Evolutionary conservation across 176 grass and related monocot genomes (phyloP), one percentile per base, ranked within the genome.

Genomic region (Paspalum notatum): DNA sequence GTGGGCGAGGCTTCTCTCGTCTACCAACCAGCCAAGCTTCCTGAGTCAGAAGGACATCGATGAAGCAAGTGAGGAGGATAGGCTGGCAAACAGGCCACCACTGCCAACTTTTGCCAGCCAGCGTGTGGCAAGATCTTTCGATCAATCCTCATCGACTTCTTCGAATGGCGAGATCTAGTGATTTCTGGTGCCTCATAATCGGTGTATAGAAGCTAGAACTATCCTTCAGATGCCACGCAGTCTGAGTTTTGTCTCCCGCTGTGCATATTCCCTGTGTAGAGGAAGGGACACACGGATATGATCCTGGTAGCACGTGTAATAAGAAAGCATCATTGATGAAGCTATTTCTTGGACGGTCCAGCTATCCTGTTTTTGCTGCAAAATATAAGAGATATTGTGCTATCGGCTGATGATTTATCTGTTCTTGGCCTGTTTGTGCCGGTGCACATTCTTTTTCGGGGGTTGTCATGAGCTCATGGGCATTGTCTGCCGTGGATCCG

Each of bases 21-120:
- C 90, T 13, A 95, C 90, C 11, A 95, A 92, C 80, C 87, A 95
- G 76, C 93, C 93, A 56, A 95, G 93, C 41, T 95, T 95, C 83
- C 18, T 92, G 51, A 95, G 85, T 15, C 73, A 84, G 25, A 87
- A 92, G 76, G 85, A 88, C 26, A 69, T 95, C 37, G 87, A 95
- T 11, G 83, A 82, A 46, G 86, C 67, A 17, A 89, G 46, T 13
- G 85, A 89, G 45, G 68, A 77, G 0, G 85, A 91, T 51, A 81
- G 83, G 83, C 21, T 82, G 51, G 78, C 87, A 22, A 85, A 85
- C 66, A 85, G 62, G 66, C 87, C 77, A 5, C 82, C 78, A 3
- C 21, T 85, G 13, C 87, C 83, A 18, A 21, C 27, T 0, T 22
- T 44, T 6, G 17, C 24, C 32, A 78, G 25, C 27, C 44, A 50